phyloP scores from a whole-genome alignment of 2,329 filamentous ascomycete genomes.

The Arthrobotrys iridis region DNA sequence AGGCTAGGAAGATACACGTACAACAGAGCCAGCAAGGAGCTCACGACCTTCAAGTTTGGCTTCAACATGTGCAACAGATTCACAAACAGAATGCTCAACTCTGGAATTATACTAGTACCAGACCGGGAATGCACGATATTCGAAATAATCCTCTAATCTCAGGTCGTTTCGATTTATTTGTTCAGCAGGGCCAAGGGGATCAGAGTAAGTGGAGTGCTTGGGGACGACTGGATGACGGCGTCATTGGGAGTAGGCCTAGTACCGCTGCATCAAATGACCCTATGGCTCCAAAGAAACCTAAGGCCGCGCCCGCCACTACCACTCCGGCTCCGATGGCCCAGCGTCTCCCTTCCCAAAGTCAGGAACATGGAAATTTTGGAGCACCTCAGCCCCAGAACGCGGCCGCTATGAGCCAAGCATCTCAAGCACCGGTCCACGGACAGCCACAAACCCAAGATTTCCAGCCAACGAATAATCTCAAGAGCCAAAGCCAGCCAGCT shows the following conservation, averaged over 20 bases:
- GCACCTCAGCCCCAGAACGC: background rate
- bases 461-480: background rate
- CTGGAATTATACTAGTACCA: slow-evolving; percentile 41
- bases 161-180: slow-evolving; percentile 29
- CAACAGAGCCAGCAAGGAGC: slow-evolving; percentile 30
- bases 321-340: background rate
- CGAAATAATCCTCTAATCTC: slow-evolving; percentile 42
- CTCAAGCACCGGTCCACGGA: background rate
- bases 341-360: slow-evolving; percentile 9
- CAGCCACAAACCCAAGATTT: slow-evolving; percentile 24
- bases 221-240: slow-evolving; percentile 43
- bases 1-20: slow-evolving; percentile 44
- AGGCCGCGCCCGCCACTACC: background rate
- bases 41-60: slow-evolving; percentile 47
- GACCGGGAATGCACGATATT: slow-evolving; percentile 46
- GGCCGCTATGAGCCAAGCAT: background rate
- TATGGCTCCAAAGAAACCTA: slow-evolving; percentile 44
- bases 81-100: slow-evolving; percentile 42
- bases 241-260: slow-evolving; percentile 48
- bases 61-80: slow-evolving; percentile 47
- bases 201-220: slow-evolving; percentile 37
- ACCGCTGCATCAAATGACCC: slow-evolving; percentile 42
- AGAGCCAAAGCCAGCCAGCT: background rate
- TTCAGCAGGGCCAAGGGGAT: slow-evolving; percentile 2
- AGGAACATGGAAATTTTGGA: slow-evolving; percentile 6